phyloP scores from a whole-genome alignment of 495 filamentous ascomycete genomes.

The Talaromyces wortmannii region DNA sequence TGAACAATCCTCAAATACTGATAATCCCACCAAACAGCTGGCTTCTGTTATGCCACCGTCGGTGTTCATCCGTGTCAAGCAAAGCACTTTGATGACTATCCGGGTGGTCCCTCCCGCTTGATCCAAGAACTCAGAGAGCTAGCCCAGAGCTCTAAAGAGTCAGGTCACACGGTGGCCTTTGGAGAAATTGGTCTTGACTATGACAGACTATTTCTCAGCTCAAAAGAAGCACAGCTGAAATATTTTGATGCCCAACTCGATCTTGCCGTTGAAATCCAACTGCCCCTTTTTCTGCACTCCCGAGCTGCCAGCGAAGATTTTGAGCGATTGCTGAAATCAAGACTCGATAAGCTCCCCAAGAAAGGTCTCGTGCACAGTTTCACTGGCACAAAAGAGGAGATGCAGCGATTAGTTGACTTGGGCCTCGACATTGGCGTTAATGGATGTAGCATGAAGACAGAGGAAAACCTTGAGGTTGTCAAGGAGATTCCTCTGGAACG shows the following conservation, averaged over 20 bases:
- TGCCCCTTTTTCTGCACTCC: constrained; percentile 88
- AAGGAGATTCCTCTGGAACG: constrained; percentile 63
- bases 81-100: constrained; percentile 58
- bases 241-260: constrained; percentile 79
- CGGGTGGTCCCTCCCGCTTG: constrained; percentile 46
- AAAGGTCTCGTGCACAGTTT: constrained; percentile 86
- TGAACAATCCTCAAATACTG: not conserved
- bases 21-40: constrained; percentile 42
- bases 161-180: constrained; percentile 65
- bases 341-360: constrained; percentile 51
- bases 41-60: constrained; percentile 77
- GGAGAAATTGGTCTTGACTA: constrained; percentile 97
- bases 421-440: constrained; percentile 84
- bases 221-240: constrained; percentile 69
- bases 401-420: constrained; percentile 64
- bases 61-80: constrained; percentile 87
- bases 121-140: constrained; percentile 56
- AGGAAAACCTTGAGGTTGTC: constrained; percentile 79
- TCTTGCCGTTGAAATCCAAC: constrained; percentile 67
- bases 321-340: constrained; percentile 50
- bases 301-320: constrained; percentile 80
- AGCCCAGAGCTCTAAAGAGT: constrained; percentile 33
- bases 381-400: constrained; percentile 78
- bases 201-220: constrained; percentile 75
- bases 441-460: constrained; percentile 88